These are phyloP conservation scores for Picea sitchensis DNA, from an alignment of 75 land plant genomes.

Conservation along the genomic window DNA sequence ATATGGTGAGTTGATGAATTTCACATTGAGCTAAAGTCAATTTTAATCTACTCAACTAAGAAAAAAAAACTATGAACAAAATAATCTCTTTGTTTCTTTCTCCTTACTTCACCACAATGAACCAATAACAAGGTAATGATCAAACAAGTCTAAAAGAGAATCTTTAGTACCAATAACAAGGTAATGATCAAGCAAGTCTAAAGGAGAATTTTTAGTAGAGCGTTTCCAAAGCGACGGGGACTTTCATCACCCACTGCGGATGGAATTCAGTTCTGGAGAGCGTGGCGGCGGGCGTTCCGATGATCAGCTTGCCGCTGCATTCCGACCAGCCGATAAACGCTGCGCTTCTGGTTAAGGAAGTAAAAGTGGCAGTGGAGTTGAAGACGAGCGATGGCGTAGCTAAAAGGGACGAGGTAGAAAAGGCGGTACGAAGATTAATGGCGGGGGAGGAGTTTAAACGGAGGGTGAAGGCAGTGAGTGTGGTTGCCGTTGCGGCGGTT, in stretches of 20 bases:
- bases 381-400: slow-evolving; percentile 10
- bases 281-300: slow-evolving; percentile 30
- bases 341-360: not conserved
- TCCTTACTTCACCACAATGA: no score
- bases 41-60: no score
- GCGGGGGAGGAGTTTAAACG: slow-evolving; percentile 17
- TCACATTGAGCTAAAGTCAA: no score
- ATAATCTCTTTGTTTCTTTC: no score
- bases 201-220: no score
- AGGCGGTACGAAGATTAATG: slow-evolving; percentile 27
- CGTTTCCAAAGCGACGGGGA: slow-evolving; percentile 14
- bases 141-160: no score
- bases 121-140: no score
- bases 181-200: no score
- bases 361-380: slow-evolving; percentile 7
- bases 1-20: no score
- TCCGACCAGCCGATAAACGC: slow-evolving; percentile 26
- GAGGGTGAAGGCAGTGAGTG: not conserved
- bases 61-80: no score
- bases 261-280: slow-evolving; percentile 50
- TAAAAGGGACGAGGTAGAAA: slow-evolving; percentile 22
- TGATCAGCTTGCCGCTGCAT: slow-evolving; percentile 32
- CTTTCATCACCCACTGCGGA: slow-evolving; percentile 53
- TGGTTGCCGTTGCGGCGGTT: no score
- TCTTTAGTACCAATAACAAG: slow-evolving; percentile 5